These are phyloP conservation scores for Oryza punctata DNA, from an alignment of 176 grass and related monocot species.

Conservation along the genomic window DNA sequence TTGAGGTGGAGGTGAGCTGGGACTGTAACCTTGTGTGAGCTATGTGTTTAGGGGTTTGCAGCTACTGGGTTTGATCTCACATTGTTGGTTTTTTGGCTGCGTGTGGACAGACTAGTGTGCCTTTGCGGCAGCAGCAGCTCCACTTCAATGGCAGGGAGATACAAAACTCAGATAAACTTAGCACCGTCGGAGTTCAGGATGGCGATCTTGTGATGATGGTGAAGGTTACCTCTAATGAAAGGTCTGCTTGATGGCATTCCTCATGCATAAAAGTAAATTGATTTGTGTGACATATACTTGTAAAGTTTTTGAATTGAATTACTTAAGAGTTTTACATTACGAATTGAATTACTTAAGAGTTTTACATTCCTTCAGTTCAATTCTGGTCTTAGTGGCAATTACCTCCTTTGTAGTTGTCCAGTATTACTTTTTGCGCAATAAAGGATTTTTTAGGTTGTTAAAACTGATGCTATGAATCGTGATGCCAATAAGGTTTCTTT, in stretches of 20 bases:
- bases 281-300: neutral
- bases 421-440: neutral
- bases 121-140: slow-evolving; percentile 68
- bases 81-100: slow-evolving; percentile 41
- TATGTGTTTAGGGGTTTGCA: neutral
- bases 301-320: neutral
- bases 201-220: slow-evolving; percentile 87
- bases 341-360: neutral
- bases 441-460: neutral
- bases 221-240: slow-evolving; percentile 51
- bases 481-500: neutral
- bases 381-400: neutral
- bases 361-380: neutral
- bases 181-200: slow-evolving; percentile 60
- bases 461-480: neutral
- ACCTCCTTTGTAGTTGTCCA: neutral
- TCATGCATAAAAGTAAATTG: neutral
- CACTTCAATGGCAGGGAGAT: slow-evolving; percentile 95
- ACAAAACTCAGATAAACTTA: slow-evolving; percentile 68
- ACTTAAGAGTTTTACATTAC: neutral
- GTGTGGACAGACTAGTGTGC: slow-evolving; percentile 61
- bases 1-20: slow-evolving; percentile 88
- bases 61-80: slow-evolving; percentile 32
- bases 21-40: neutral
- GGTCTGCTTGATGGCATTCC: slow-evolving; percentile 35